Evolutionary conservation across 164 flowering plant species (phyloP).

Genomic region (Vitis rotundifolia): DNA sequence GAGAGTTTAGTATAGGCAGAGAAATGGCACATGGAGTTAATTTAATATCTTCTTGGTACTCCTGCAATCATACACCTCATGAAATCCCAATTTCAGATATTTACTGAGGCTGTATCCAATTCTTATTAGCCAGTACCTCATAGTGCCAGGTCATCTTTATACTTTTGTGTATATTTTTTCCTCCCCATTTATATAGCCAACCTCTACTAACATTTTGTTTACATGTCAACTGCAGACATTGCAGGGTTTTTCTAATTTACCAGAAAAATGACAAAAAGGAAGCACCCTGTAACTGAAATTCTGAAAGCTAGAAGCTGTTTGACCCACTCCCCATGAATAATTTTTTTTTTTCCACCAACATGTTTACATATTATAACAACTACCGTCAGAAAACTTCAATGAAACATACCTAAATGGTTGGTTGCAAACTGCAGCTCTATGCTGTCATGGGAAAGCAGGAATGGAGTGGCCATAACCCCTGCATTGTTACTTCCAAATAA

Average conservation of each 20-base stretch:
- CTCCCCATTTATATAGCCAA: not conserved
- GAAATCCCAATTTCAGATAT: not conserved
- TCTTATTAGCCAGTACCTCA: not conserved
- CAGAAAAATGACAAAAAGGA: not conserved
- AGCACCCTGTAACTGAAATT: not conserved
- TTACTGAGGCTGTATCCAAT: no score
- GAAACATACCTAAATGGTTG: slow-evolving; percentile 41
- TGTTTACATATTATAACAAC: no score
- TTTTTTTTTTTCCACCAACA: no score
- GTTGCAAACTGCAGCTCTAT: slow-evolving; percentile 58
- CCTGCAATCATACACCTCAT: not conserved
- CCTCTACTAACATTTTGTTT: no score
- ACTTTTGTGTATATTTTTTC: not conserved
- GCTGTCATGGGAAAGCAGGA: slow-evolving; percentile 44
- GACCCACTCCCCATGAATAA: no score
- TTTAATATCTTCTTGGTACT: not conserved
- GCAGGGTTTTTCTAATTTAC: not conserved
- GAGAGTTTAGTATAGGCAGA: no score
- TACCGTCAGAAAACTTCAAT: not conserved
- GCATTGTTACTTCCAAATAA: slow-evolving; percentile 41
- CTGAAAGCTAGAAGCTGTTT: no score
- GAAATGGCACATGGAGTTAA: not conserved
- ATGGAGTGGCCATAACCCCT: slow-evolving; percentile 51
- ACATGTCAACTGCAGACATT: no score
- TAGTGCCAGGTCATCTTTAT: not conserved